Evolutionary conservation across 805 yeast species (phyloP).

Genomic region (Kodamaea sagamina): DNA sequence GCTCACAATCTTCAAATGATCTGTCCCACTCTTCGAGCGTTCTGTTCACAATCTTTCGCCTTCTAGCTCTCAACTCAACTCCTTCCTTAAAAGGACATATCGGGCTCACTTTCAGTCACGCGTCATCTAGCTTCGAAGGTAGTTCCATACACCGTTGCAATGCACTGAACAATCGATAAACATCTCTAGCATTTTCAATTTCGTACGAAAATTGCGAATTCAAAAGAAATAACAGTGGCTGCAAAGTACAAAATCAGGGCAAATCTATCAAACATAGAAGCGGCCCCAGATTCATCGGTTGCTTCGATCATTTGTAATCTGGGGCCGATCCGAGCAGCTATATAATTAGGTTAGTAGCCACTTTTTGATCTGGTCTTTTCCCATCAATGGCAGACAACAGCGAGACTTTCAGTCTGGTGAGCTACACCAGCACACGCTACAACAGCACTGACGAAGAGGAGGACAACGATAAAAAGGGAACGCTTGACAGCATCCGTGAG

Average conservation of each 20-base stretch:
- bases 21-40: too few species aligned
- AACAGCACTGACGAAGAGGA: conserved; percentile 8
- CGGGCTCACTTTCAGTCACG: too few species aligned
- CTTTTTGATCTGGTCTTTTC: neutral
- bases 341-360: neutral
- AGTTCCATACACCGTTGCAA: too few species aligned
- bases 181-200: conserved; percentile 6
- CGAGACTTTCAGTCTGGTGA: conserved; percentile 2
- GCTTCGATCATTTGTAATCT: neutral
- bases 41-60: too few species aligned
- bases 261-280: neutral
- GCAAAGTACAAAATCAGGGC: conserved; percentile 7
- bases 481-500: neutral
- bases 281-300: neutral
- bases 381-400: neutral
- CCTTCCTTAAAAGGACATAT: too few species aligned
- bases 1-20: too few species aligned
- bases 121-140: too few species aligned
- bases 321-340: too few species aligned
- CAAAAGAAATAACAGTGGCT: conserved; percentile 11
- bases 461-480: neutral
- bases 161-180: neutral
- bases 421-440: neutral
- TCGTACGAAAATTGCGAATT: conserved; percentile 9
- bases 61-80: too few species aligned